A percentile compares a stretch with the other conserved stretches of the same genome.
These are phyloP conservation scores for Hemileia vastatrix DNA, from an alignment of 1,284 basidiomycete species.

Conservation along the genomic window DNA sequence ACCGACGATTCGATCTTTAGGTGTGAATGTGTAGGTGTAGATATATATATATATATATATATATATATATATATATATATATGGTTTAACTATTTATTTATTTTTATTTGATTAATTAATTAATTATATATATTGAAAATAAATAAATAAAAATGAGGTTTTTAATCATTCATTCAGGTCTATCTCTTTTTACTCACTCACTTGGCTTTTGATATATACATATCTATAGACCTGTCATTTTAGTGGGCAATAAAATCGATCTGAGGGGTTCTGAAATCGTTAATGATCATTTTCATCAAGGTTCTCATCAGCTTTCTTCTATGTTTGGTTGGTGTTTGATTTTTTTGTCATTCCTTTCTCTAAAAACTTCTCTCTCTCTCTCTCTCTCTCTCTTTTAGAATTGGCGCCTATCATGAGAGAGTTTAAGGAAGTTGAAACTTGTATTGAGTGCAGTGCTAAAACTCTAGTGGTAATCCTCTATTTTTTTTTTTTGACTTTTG, in stretches of 20 bases:
- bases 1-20: conserved; percentile 88
- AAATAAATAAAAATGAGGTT: no score
- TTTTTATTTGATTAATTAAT: conserved; percentile 24
- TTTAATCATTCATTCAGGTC: neutral
- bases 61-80: no score
- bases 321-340: conserved; percentile 50
- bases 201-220: neutral
- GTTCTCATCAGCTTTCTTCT: no score
- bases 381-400: conserved; percentile 44
- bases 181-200: neutral
- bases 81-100: conserved; percentile 12
- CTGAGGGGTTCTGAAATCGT: conserved; percentile 72
- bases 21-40: conserved; percentile 66
- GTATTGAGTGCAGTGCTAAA: conserved; percentile 89
- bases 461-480: conserved; percentile 28
- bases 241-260: conserved; percentile 98
- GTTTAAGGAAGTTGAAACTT: conserved; percentile 98
- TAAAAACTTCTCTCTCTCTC: neutral
- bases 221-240: conserved; percentile 78
- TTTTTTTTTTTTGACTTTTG: neutral
- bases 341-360: neutral
- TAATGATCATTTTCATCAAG: conserved; percentile 87
- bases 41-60: no score
- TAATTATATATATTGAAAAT: no score
- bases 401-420: conserved; percentile 92